These are phyloP conservation scores for Fusarium subtropicale DNA, from an alignment of 2,329 filamentous ascomycete genomes.

Conservation along the genomic window DNA sequence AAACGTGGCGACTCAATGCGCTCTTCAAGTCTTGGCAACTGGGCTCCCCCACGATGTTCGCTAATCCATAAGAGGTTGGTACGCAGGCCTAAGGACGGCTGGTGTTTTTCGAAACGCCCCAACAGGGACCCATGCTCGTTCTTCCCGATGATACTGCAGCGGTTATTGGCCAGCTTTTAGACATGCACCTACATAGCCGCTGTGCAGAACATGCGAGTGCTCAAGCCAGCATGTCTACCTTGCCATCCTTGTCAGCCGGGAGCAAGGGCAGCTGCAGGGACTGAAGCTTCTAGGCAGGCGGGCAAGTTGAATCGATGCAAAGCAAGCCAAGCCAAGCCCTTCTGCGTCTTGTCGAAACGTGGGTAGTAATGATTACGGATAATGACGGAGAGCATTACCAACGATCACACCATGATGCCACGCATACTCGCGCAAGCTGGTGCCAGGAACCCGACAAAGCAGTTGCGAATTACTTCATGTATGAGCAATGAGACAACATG, in stretches of 20 bases:
- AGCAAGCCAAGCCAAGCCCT: constrained; percentile 45
- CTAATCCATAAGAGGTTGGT: constrained; percentile 38
- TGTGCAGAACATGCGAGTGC: constrained; percentile 57
- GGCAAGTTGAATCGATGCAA: constrained; percentile 35
- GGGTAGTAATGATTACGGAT: constrained; percentile 40
- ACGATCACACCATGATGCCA: constrained; percentile 37
- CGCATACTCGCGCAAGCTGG: constrained; percentile 9
- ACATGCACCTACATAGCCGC: constrained; percentile 56
- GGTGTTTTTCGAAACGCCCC: constrained; percentile 49
- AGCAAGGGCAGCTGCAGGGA: constrained; percentile 49
- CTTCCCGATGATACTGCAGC: constrained; percentile 41
- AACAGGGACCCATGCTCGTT: constrained; percentile 45
- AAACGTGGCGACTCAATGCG: constrained; percentile 45
- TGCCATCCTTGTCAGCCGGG: constrained; percentile 43
- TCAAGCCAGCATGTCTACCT: constrained; percentile 50
- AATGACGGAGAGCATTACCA: constrained; percentile 40
- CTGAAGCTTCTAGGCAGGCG: constrained; percentile 39
- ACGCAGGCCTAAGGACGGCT: constrained; percentile 35
- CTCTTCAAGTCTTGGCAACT: constrained; percentile 39
- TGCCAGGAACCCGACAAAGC: constrained; percentile 19
- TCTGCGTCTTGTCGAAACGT: constrained; percentile 38
- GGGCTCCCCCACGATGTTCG: constrained; percentile 40
- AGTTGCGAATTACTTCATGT: constrained; percentile 25
- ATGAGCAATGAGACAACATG: constrained; percentile 23
- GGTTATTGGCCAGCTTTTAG: constrained; percentile 52